Base-by-base conservation (phyloP, 108 stramenopile species). In the Cylindrotheca fusiformis region DNA sequence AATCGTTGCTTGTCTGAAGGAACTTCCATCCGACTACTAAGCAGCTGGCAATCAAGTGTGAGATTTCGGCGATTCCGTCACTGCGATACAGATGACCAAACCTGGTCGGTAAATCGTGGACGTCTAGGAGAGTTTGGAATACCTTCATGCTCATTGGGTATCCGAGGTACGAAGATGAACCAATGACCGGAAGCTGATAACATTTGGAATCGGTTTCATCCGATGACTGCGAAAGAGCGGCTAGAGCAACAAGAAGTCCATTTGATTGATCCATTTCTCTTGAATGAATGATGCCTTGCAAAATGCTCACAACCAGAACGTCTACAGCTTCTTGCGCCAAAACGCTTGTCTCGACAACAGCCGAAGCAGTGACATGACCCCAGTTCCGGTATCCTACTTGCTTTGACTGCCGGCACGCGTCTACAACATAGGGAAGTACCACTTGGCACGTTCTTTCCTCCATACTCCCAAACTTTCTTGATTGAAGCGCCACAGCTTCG, bases 401-500 rank as follows among this genome's bases (percentile, higher is more conserved):
- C 3, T 5, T 14, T 8, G 25, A 21, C 24, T 52, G 32, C 4
- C 27, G 52, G 55, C 85, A 89, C 1, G 85, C 83, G 10, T 22
- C 26, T 8, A 79, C 32, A 44, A 83, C 57, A 21, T 50, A 48
- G 0, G 83, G 85, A 10, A 87, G 52, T 41, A 75, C 33, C 17
- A 73, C 70, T 23, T 74, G 65, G 32, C 72, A 74, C 23, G 72
- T 74, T 30, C 65, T 56, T 55, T 74, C 72, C 52, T 87, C 82
- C 58, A 70, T 46, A 46, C 78, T 77, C 55, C 57, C 77, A 41
- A 45, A 54, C 28, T 44, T 56, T 32, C 45, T 52, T 55, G 56
- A 33, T 55, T 56, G 80, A 57, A 36, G 64, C 31, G 75, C 60
- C 47, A 88, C 58, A 4, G 85, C 76, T 58, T 94, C 84, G n/a